Evolutionary conservation across 164 flowering plant genomes (phyloP), one percentile per base, ranked within the genome.

Genomic region (Dillenia suffruticosa): DNA sequence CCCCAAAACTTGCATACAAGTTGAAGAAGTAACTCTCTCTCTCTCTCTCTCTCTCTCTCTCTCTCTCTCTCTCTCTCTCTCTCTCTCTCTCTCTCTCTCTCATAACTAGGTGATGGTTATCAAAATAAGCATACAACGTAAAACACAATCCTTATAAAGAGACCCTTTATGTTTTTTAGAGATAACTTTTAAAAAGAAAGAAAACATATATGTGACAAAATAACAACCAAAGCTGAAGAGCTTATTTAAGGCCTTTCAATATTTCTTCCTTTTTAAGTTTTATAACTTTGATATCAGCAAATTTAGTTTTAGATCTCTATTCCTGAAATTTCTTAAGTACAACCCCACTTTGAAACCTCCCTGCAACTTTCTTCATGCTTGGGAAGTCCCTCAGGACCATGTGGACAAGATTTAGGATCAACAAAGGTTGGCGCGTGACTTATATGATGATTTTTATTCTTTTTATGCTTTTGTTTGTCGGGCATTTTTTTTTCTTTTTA

Each of bases 341-440:
- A n/a, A 22, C n/a, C 45, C 7, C 54, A 1, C 22, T 19, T 60
- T 24, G 8, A 13, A 12, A 49, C 12, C 32, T 26, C 32, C 32
- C 32, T 26, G 26, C 32, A 26, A 26, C 32, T 26, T 26, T 26
- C 32, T 26, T 2, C 32, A 26, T 26, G 2, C 26, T 24, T 24
- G 26, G 3, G 26, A 24, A 24, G 1, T 19, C 8, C 9, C 40
- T 46, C 14, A 58, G 10, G 47, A 45, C 14, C 32, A 80, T 72
- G 77, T 74, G 76, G 81, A 64, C 76, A 40, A 71, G 59, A 44
- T 63, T 75, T 60, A 76, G 54, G 60, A 64, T 52, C 59, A 57
- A 49, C 17, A 75, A 59, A 78, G 81, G 85, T 81, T 15, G 60
- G 73, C 60, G 1, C 46, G 52, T 51, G 32, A 26, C 2, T 26